phyloP scores from a whole-genome alignment of 331 rosid genomes.

The Saraca asoca region DNA sequence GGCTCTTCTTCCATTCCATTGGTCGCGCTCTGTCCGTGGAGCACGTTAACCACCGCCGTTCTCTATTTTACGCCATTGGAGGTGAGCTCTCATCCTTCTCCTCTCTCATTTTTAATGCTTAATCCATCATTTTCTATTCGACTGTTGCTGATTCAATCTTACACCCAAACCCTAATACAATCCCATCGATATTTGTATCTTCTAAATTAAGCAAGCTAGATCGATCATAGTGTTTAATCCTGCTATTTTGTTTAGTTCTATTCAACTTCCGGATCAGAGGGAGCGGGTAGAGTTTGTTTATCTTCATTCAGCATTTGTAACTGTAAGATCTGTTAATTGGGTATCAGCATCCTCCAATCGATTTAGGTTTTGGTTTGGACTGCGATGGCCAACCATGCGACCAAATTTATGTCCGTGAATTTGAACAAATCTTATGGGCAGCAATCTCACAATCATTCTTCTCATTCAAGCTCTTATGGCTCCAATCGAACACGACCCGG shows the following conservation, averaged over 20 bases:
- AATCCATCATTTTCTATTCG: conserved; percentile 8
- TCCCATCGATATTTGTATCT: neutral
- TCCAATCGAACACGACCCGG: conserved; percentile 58
- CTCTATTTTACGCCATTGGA: conserved; percentile 43
- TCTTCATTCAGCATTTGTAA: neutral
- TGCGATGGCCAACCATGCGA: conserved; percentile 88
- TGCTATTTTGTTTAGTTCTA: neutral
- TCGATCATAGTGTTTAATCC: conserved; percentile 23
- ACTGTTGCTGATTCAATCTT: neutral
- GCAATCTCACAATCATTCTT: conserved; percentile 49
- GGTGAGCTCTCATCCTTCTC: conserved; percentile 37
- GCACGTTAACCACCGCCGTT: conserved; percentile 45
- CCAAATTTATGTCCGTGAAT: conserved; percentile 88
- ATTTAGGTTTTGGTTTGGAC: conserved; percentile 43
- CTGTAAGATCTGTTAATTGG: conserved; percentile 38
- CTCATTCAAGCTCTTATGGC: conserved; percentile 49
- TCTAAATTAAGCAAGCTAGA: conserved; percentile 7
- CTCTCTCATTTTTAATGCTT: neutral
- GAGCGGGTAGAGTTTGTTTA: conserved; percentile 36
- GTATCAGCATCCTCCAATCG: conserved; percentile 43
- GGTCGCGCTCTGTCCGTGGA: conserved; percentile 28
- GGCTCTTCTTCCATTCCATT: conserved; percentile 42
- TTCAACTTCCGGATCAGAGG: conserved; percentile 44
- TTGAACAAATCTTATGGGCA: conserved; percentile 97
- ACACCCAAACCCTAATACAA: conserved; percentile 50